A percentile compares a stretch with the other conserved stretches of the same genome.
Evolutionary conservation across 768 basidiomycete genomes (phyloP).

Genomic region (Atractiella rhizophila): DNA sequence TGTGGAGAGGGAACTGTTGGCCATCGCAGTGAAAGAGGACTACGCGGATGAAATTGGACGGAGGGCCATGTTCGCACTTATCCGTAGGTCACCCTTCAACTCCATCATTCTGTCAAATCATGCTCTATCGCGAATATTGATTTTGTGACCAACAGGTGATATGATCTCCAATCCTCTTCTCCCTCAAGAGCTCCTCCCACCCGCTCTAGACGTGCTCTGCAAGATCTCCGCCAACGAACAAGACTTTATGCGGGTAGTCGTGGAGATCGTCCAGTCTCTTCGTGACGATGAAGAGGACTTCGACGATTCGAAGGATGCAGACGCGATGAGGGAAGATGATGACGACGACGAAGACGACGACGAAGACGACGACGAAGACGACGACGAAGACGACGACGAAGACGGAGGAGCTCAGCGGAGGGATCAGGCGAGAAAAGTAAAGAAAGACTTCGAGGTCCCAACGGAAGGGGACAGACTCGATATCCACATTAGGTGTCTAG

Average conservation of each 20-base stretch:
- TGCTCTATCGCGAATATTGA: background rate
- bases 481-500: slow-evolving; percentile 48
- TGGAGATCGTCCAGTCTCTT: slow-evolving; percentile 63
- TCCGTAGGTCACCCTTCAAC: slow-evolving; percentile 32
- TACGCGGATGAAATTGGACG: slow-evolving; percentile 80
- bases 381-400: slow-evolving; percentile 13
- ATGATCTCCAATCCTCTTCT: slow-evolving; percentile 53
- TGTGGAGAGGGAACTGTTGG: slow-evolving; percentile 54
- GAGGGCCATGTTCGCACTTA: slow-evolving; percentile 58
- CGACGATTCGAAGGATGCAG: slow-evolving; percentile 13
- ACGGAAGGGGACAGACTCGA: slow-evolving; percentile 37
- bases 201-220: slow-evolving; percentile 59
- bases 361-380: background rate
- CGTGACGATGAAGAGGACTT: slow-evolving; percentile 21
- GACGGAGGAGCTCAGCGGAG: slow-evolving; percentile 19
- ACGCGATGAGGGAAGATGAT: slow-evolving; percentile 8
- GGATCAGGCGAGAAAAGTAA: background rate
- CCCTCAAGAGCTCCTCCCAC: slow-evolving; percentile 41
- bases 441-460: slow-evolving; percentile 10
- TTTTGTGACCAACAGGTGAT: slow-evolving; percentile 28
- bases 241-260: slow-evolving; percentile 64
- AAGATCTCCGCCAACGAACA: slow-evolving; percentile 45
- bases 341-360: slow-evolving; percentile 8
- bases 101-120: background rate
- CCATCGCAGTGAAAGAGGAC: slow-evolving; percentile 52